Base-by-base conservation (phyloP, 148 eudicot species). In the Rhododendron ovatum region DNA sequence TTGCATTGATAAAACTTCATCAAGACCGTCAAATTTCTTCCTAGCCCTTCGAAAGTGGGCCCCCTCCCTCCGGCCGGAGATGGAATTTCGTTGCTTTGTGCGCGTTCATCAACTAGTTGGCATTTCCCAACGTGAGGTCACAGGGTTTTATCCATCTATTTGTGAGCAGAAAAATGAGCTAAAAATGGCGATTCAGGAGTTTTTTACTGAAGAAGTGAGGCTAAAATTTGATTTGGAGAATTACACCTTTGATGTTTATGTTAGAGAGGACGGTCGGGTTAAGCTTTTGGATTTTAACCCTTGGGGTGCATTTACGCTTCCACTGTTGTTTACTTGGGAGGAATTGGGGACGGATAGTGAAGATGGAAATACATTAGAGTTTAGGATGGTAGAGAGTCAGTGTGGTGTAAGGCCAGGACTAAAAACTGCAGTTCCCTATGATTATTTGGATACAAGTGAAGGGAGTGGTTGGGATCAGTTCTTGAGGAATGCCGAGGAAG, bases 381-480 rank as follows among this genome's bases (percentile, higher is more conserved):
- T 95, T 55, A 91, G 98, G 85, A 88, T 94, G 37, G 93, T 95
- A 26, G 96, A 93, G 81, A 92, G 91, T 84, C 94, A 89, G 71
- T 93, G 93, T 88, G 91, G 92, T 12, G 93, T 95, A 33, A 92
- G 94, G 15, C 98, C 98, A 1, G 98, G 99, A 78, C 86, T 96
- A 87, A 95, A 96, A 84, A 95, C 98, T 75, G 96, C 98, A 30
- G 98, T 94, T 63, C 99, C 99, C 81, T 96, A 91, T 86, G 98
- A 95, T 90, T 96, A 92, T 85, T 89, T 96, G 85, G 98, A 96
- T 89, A 95, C 88, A n/a, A 96, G 95, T 81, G 39, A 87, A 1
- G 99, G 99, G 26, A 96, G 99, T 89, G 98, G 99, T 5, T 95
- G 99, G 98, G 98, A 96, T 89, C 96, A 96, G 75, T 92, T 96